phyloP scores from a whole-genome alignment of 2,329 filamentous ascomycete species.

The Monosporascus sp. region DNA sequence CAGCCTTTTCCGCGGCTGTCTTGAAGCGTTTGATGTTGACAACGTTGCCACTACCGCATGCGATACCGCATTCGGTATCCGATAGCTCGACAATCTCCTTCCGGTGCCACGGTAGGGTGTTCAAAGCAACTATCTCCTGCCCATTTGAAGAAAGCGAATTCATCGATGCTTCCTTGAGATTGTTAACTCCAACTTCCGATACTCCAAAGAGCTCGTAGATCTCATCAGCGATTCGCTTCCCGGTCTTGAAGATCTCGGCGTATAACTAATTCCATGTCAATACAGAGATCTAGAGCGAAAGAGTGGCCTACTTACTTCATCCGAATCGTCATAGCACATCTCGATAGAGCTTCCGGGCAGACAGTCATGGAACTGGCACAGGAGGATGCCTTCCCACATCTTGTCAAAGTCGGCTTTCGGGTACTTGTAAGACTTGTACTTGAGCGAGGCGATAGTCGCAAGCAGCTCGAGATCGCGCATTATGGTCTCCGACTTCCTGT shows the following conservation, averaged over 20 bases:
- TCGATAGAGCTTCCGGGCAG: slow-evolving; percentile 91
- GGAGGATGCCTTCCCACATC: slow-evolving; percentile 89
- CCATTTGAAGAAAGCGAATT: too few species aligned
- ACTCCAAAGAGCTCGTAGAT: slow-evolving; percentile 65
- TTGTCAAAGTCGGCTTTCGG: slow-evolving; percentile 90
- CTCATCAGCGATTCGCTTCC: slow-evolving; percentile 64
- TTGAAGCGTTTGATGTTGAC: slow-evolving; percentile 48
- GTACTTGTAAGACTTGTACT: slow-evolving; percentile 71
- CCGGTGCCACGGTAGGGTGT: slow-evolving; percentile 83
- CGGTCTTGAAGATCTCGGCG: slow-evolving; percentile 72
- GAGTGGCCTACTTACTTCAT: slow-evolving; percentile 50
- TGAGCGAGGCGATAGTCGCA: slow-evolving; percentile 77
- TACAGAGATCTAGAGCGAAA: not conserved
- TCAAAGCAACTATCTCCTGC: slow-evolving; percentile 58
- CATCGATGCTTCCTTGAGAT: slow-evolving; percentile 23
- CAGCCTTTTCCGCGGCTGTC: slow-evolving; percentile 37
- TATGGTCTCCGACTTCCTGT: slow-evolving; percentile 77
- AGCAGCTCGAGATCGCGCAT: slow-evolving; percentile 84
- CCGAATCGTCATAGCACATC: slow-evolving; percentile 97
- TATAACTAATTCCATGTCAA: slow-evolving; percentile 56
- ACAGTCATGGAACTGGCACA: slow-evolving; percentile 98
- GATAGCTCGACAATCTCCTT: slow-evolving; percentile 66
- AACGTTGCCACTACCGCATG: slow-evolving; percentile 50
- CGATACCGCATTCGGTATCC: slow-evolving; percentile 46
- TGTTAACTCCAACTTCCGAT: slow-evolving; percentile 34